Percentiles rank a stretch among this genome's conserved stretches.
Evolutionary conservation across 169 alveolate species (phyloP).

Genomic region (Neospora caninum): DNA sequence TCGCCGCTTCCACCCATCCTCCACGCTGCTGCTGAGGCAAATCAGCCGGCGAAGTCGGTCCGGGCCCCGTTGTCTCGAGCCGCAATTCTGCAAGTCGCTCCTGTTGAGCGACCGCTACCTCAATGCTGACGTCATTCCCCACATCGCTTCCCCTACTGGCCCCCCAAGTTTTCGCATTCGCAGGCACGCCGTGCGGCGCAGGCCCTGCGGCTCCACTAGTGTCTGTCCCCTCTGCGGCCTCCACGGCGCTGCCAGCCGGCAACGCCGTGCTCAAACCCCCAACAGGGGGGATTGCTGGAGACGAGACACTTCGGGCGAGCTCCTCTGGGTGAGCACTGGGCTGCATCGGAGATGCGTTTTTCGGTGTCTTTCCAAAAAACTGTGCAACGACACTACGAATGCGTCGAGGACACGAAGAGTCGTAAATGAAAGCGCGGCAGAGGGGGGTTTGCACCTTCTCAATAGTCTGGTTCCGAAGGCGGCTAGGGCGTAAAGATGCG

Average conservation of each 20-base stretch:
- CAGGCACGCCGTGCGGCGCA: too few species aligned
- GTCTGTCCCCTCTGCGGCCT: too few species aligned
- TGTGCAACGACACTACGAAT: not conserved
- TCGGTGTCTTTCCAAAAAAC: too few species aligned
- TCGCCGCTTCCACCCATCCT: constrained; percentile 11
- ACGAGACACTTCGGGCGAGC: too few species aligned
- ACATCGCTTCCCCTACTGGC: not conserved
- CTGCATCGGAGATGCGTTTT: too few species aligned
- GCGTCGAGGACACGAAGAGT: not conserved
- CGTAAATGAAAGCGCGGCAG: not conserved
- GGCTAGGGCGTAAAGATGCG: constrained; percentile 29
- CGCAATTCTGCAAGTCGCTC: not conserved
- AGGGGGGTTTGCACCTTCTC: not conserved
- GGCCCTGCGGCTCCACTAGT: too few species aligned
- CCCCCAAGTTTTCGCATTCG: too few species aligned
- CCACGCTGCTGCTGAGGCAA: not conserved
- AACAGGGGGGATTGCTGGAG: too few species aligned
- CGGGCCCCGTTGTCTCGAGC: not conserved
- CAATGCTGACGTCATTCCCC: not conserved
- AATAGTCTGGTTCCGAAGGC: not conserved
- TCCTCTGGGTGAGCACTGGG: too few species aligned
- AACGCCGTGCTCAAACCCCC: too few species aligned
- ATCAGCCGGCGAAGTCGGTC: not conserved
- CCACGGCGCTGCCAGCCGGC: too few species aligned
- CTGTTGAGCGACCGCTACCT: not conserved